phyloP scores from a whole-genome alignment of 1,284 basidiomycete species.

The Melampsora abietis-canadensis region DNA sequence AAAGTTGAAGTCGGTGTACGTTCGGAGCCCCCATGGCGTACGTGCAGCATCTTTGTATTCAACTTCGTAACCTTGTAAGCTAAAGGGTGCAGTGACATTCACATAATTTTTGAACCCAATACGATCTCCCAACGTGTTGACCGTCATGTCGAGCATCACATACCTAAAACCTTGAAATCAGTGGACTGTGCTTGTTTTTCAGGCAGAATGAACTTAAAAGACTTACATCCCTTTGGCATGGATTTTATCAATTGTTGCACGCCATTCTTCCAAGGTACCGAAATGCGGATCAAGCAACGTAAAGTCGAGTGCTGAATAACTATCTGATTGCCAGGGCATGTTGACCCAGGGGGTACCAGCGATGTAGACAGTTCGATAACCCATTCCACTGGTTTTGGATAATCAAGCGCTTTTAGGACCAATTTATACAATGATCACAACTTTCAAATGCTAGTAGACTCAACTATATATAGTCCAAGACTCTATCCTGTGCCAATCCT shows the following conservation, averaged over 20 bases:
- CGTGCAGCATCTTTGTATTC: constrained; percentile 72
- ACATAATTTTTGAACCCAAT: constrained; percentile 76
- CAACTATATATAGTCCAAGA: constrained; percentile 75
- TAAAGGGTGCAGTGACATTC: constrained; percentile 75
- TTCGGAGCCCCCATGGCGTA: constrained; percentile 75
- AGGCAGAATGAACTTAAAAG: not conserved
- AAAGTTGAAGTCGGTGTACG: constrained; percentile 72
- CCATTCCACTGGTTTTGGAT: constrained; percentile 62
- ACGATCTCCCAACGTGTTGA: constrained; percentile 83
- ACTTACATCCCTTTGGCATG: constrained; percentile 69
- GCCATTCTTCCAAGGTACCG: constrained; percentile 76
- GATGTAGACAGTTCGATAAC: constrained; percentile 74
- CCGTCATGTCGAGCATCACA: constrained; percentile 83
- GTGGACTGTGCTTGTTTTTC: not conserved
- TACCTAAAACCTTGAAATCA: constrained; percentile 56
- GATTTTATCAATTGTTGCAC: constrained; percentile 66
- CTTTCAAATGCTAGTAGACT: not conserved
- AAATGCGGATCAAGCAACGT: constrained; percentile 83
- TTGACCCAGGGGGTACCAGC: constrained; percentile 82
- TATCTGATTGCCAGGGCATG: constrained; percentile 95
- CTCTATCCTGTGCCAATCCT: constrained; percentile 63
- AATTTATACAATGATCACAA: not conserved
- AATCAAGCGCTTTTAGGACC: not conserved
- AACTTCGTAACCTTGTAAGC: constrained; percentile 67
- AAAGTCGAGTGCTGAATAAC: constrained; percentile 87